Evolutionary conservation across 257 asterid genomes (phyloP).

Genomic region (Nicotiana tabacum): DNA sequence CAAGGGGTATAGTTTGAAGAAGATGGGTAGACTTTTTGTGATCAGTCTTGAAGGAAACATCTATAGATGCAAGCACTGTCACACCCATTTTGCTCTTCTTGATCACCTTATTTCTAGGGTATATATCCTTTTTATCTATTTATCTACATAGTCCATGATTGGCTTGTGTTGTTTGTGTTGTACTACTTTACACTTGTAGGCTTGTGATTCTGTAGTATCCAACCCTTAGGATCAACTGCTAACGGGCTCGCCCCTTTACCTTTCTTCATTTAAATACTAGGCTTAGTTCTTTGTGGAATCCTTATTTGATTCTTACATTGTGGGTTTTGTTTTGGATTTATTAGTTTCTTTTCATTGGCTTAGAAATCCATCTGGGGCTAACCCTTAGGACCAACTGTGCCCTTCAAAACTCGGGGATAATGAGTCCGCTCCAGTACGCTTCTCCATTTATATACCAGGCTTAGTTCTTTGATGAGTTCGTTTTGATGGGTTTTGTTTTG

Average conservation of each 20-base stretch:
- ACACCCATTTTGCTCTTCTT: slow-evolving; percentile 55
- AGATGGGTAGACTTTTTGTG: slow-evolving; percentile 69
- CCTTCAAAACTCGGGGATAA: too few relatives aligned
- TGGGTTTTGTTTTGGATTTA: too few relatives aligned
- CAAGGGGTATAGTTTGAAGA: slow-evolving; percentile 5
- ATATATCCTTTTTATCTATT: not conserved
- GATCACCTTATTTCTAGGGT: slow-evolving; percentile 69
- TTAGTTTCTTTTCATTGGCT: not conserved
- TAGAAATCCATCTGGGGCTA: too few relatives aligned
- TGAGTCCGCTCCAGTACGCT: too few relatives aligned
- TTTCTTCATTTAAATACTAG: too few relatives aligned
- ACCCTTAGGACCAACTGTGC: too few relatives aligned
- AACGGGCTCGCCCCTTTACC: too few relatives aligned
- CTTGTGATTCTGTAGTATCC: not conserved
- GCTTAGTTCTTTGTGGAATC: not conserved
- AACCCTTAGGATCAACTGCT: too few relatives aligned
- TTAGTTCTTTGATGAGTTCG: not conserved
- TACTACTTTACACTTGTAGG: not conserved
- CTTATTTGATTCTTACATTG: not conserved
- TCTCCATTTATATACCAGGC: too few relatives aligned
- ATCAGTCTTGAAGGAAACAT: slow-evolving; percentile 50
- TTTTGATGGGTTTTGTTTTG: not conserved
- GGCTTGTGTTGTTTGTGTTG: not conserved
- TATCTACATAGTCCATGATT: not conserved
- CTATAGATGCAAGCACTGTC: slow-evolving; percentile 73